These are phyloP conservation scores for Tulasnella sp. DNA, from an alignment of 768 basidiomycete genomes.

Conservation along the genomic window DNA sequence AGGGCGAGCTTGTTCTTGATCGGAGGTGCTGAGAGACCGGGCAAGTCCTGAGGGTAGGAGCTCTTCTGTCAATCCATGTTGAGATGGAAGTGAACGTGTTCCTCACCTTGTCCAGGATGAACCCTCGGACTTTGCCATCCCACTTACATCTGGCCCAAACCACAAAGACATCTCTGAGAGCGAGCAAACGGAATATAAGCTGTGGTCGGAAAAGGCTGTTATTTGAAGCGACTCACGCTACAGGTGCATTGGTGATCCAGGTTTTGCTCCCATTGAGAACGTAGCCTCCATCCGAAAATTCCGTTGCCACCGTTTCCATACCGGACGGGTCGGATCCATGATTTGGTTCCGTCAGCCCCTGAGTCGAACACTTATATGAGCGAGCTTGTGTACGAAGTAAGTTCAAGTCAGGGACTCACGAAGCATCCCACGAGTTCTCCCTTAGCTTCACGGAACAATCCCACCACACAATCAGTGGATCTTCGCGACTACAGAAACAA, in stretches of 20 bases:
- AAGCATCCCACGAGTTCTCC: conserved; percentile 90
- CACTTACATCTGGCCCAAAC: conserved; percentile 94
- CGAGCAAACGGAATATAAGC: neutral
- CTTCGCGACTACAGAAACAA: neutral
- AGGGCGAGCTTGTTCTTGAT: conserved; percentile 93
- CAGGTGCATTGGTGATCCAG: conserved; percentile 92
- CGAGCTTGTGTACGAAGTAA: neutral
- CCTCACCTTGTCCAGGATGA: conserved; percentile 76
- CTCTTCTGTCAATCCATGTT: too few species aligned
- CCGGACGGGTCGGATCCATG: conserved; percentile 94
- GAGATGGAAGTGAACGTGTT: neutral
- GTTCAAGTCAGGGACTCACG: conserved; percentile 37
- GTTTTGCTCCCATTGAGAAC: conserved; percentile 87
- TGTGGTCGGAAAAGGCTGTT: neutral
- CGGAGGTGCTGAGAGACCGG: conserved; percentile 70
- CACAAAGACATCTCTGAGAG: conserved; percentile 67
- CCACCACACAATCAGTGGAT: neutral
- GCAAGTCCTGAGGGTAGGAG: conserved; percentile 43
- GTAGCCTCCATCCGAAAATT: conserved; percentile 69
- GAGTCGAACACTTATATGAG: neutral
- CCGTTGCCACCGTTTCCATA: conserved; percentile 91
- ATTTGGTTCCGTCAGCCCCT: conserved; percentile 95
- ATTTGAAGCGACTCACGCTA: conserved; percentile 47
- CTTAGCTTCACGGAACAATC: conserved; percentile 37
- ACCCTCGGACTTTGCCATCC: conserved; percentile 84